phyloP scores from a whole-genome alignment of 2,329 filamentous ascomycete genomes.

The Teratosphaeria viscida region DNA sequence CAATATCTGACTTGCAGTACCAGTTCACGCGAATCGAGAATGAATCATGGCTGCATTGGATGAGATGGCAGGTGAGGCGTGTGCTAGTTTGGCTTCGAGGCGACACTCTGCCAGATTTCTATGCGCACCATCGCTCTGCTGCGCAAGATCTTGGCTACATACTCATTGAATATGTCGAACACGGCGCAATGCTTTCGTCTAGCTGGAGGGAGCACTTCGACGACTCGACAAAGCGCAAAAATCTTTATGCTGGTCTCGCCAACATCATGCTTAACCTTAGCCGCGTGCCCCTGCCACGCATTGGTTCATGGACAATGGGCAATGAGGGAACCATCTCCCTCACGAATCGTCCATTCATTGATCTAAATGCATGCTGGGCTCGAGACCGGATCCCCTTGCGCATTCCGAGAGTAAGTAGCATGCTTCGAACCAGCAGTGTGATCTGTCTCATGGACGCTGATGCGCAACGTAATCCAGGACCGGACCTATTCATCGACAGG shows the following conservation, averaged over 20 bases:
- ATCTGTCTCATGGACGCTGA: background rate
- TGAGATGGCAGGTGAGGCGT: background rate
- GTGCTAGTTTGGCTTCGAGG: background rate
- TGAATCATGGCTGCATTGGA: background rate
- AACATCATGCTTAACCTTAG: background rate
- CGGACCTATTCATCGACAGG: conserved; percentile 6
- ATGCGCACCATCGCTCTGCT: background rate
- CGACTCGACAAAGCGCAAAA: background rate
- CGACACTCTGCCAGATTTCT: background rate
- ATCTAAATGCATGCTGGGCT: conserved; percentile 3
- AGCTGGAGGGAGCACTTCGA: background rate
- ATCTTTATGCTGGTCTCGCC: background rate
- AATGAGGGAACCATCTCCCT: conserved; percentile 9
- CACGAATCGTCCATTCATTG: conserved; percentile 9
- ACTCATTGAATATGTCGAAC: background rate
- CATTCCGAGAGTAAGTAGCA: conserved; percentile 5
- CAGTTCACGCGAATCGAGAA: background rate
- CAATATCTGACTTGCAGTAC: background rate
- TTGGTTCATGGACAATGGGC: conserved; percentile 13
- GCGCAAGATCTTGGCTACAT: background rate
- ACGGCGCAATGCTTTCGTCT: background rate
- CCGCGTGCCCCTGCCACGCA: conserved; percentile 7
- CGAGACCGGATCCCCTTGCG: conserved; percentile 5
- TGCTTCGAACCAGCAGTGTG: background rate
- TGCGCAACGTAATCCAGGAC: background rate